Base-by-base conservation (phyloP, 371 early-diverging fungal species). In the Haplosporangium sp. region DNA sequence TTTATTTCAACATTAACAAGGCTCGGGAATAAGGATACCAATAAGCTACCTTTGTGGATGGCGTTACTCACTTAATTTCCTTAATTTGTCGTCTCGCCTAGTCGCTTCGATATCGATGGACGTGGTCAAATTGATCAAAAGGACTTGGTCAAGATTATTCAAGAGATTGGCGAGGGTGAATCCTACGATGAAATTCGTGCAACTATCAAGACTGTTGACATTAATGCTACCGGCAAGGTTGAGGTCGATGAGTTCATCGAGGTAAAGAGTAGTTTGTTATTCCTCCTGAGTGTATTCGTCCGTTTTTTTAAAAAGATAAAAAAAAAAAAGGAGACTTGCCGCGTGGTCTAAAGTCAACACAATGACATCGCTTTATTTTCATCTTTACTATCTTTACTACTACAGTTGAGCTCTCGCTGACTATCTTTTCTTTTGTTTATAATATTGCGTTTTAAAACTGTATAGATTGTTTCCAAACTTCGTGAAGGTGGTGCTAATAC, bases 211-310 rank as follows among this genome's bases (percentile, higher is more conserved):
- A 85, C 91, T 66, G 90, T 95, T 34, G 89, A 90, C 57, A 89
- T 88, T 63, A 93, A 90, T 76, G 86, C 92, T 15, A 88, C 90
- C 13, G 93, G 92, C 72, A 90, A 90, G 74, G 90, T 95, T 61
- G 94, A 94, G 72, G 87, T 92, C 4, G 95, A 95, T 75, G 95
- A 95, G 76, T 95, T 94, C 82, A 87, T 95, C 38, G 94, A 94
- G 88, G 93, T 91, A 87, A 85, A 57, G 50, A 55, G 40, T 4
- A 53, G 38, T 19, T 6, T 53, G 3, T 35, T 40, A 47, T 13
- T 50, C 39, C 34, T 38, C 35, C 44, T 65, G 19, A 35, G 48
- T 52, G 27, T 19, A 8, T 10, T n/a, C 5, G 7, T 15, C 34
- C 47, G 15, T 44, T 45, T 27, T 27, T 27, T 34, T 58, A 20